Conservation (phyloP, 2,329 filamentous ascomycete species). For the Didymella sp. region DNA sequence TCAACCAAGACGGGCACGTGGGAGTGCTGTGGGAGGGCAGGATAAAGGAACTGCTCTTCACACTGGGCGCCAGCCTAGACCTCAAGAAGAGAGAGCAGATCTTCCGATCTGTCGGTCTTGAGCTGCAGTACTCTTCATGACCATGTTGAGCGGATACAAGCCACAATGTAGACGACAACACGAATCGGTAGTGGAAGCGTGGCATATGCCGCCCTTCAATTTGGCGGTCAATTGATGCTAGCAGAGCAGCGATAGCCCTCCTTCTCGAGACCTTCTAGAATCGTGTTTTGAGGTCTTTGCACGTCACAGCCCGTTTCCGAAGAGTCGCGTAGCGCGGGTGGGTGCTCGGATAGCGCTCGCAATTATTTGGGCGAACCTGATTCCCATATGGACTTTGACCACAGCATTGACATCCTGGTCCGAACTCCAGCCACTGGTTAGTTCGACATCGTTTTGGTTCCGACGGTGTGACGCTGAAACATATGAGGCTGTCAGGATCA, state of each 20-base stretch:
- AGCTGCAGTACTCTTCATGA: conserved; percentile 84
- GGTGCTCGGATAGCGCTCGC: conserved; percentile 18
- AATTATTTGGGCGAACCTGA: conserved; percentile 16
- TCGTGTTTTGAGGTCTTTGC: conserved; percentile 21
- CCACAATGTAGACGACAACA: conserved; percentile 10
- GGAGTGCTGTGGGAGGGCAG: conserved; percentile 92
- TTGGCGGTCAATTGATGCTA: conserved; percentile 17
- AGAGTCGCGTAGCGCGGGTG: conserved; percentile 28
- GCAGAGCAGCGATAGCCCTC: conserved; percentile 14
- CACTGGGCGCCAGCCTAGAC: conserved; percentile 85
- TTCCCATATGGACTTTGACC: conserved; percentile 27
- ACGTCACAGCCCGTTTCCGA: conserved; percentile 26
- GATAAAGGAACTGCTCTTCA: conserved; percentile 91
- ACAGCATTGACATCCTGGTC: conserved; percentile 24
- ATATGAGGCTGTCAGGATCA: conserved; percentile 30
- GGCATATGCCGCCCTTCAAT: conserved; percentile 8
- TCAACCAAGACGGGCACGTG: conserved; percentile 87
- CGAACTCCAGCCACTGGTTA: conserved; percentile 25
- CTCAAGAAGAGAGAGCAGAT: conserved; percentile 77
- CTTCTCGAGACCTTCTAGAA: conserved; percentile 29
- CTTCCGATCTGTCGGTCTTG: conserved; percentile 76
- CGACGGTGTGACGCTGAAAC: conserved; percentile 41
- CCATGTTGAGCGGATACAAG: conserved; percentile 10
- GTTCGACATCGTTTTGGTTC: conserved; percentile 27
- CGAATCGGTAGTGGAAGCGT: conserved; percentile 11